Conservation (phyloP, 805 yeast genomes). For the Saturnispora bothae region DNA sequence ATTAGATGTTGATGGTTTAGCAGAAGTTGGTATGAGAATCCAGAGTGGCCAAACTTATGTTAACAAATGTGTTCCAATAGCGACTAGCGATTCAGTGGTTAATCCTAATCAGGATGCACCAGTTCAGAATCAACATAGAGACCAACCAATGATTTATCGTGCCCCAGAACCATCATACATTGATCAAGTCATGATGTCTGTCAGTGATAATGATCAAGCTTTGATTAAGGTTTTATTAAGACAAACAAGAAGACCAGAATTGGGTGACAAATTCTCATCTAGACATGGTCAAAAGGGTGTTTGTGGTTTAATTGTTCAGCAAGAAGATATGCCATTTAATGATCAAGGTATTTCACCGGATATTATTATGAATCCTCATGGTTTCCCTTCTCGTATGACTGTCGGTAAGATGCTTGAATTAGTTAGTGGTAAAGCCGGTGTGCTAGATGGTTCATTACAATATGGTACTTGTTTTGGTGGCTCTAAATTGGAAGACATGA, state of each 20-base stretch:
- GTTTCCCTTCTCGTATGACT: conserved; percentile 99
- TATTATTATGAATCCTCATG: conserved; percentile 97
- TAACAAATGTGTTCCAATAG: conserved; percentile 85
- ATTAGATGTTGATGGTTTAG: conserved; percentile 90
- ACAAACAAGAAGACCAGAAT: conserved; percentile 94
- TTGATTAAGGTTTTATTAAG: conserved; percentile 83
- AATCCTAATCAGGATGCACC: conserved; percentile 21
- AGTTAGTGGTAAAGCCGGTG: conserved; percentile 96
- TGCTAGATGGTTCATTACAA: conserved; percentile 78
- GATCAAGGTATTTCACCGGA: conserved; percentile 91
- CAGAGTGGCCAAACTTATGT: conserved; percentile 91
- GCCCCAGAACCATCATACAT: conserved; percentile 94
- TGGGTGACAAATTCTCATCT: conserved; percentile 95
- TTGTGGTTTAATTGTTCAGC: conserved; percentile 95
- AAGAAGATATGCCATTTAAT: conserved; percentile 92
- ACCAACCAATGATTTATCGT: conserved; percentile 82
- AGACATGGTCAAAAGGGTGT: conserved; percentile 99
- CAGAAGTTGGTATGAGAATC: conserved; percentile 87
- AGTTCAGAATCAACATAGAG: conserved; percentile 52
- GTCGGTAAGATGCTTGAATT: conserved; percentile 97
- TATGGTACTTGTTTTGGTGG: conserved; percentile 99
- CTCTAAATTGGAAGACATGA: conserved; percentile 92
- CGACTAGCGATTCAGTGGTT: conserved; percentile 59
- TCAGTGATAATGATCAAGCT: conserved; percentile 90
- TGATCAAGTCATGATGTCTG: conserved; percentile 96